Conservation (phyloP, 139 green algal genomes). For the Trebouxia sp. region DNA sequence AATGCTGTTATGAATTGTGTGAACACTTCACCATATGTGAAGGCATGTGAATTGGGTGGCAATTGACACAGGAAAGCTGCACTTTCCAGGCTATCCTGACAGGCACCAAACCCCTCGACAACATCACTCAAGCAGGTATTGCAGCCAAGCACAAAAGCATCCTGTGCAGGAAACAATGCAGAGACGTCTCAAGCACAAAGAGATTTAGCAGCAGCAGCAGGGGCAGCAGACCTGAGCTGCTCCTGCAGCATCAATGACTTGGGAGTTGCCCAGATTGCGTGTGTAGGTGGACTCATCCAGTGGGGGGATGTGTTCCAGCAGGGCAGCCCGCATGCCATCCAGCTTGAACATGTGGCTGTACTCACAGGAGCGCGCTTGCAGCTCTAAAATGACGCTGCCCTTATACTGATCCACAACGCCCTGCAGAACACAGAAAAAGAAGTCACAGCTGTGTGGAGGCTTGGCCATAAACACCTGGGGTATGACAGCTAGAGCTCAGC, state of each 20-base stretch:
- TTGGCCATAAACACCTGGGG: no score
- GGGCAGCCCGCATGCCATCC: slow-evolving; percentile 57
- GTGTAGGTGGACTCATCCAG: slow-evolving; percentile 81
- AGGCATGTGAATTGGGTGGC: no score
- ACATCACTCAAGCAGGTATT: not conserved
- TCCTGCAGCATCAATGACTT: not conserved
- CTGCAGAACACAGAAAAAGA: slow-evolving; percentile 31
- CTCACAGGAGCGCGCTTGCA: slow-evolving; percentile 79
- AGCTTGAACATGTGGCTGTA: slow-evolving; percentile 74
- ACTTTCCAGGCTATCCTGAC: no score
- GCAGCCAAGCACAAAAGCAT: not conserved
- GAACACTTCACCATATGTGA: no score
- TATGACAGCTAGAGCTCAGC: no score
- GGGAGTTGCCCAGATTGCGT: slow-evolving; percentile 40
- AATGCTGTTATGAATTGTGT: no score
- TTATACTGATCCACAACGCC: slow-evolving; percentile 59
- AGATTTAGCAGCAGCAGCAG: not conserved
- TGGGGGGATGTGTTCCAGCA: slow-evolving; percentile 94
- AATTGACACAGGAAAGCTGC: no score
- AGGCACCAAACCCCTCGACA: not conserved
- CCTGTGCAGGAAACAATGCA: not conserved
- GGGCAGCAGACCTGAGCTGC: not conserved
- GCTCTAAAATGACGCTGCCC: slow-evolving; percentile 68
- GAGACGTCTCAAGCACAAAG: not conserved
- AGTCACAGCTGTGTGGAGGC: not conserved